These are phyloP conservation scores for Talaromyces sp. DNA, from an alignment of 2,329 filamentous ascomycete genomes.

Conservation along the genomic window DNA sequence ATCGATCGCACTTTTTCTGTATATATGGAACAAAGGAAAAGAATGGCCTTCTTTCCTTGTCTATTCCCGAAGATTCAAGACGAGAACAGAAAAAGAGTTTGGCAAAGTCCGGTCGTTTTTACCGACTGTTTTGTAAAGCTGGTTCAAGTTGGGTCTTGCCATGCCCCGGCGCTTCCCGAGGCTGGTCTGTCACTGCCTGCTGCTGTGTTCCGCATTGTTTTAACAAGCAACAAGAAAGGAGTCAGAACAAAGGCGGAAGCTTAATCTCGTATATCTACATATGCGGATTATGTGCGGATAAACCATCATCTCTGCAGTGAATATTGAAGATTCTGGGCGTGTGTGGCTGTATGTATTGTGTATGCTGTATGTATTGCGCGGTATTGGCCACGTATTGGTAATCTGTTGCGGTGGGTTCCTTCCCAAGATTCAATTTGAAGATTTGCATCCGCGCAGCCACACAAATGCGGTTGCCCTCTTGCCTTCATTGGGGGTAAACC, in stretches of 20 bases:
- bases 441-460: slow-evolving; percentile 5
- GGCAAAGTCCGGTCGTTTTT: slow-evolving; percentile 8
- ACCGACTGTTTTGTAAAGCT: slow-evolving; percentile 1
- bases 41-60: not conserved
- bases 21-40: no score
- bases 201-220: not conserved
- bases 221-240: not conserved
- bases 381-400: slow-evolving; percentile 1
- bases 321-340: not conserved
- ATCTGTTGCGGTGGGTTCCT: slow-evolving; percentile 10
- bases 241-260: not conserved
- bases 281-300: no score
- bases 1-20: not conserved
- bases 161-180: slow-evolving; percentile 12
- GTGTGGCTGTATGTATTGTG: not conserved
- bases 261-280: not conserved
- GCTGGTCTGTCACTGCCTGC: not conserved
- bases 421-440: slow-evolving; percentile 6
- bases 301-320: not conserved
- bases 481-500: slow-evolving; percentile 8
- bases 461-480: slow-evolving; percentile 3
- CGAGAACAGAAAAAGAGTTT: not conserved
- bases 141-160: not conserved
- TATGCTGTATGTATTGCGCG: not conserved
- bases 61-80: not conserved